phyloP scores from a whole-genome alignment of 2,329 filamentous ascomycete species.

The Nemania diffusa region DNA sequence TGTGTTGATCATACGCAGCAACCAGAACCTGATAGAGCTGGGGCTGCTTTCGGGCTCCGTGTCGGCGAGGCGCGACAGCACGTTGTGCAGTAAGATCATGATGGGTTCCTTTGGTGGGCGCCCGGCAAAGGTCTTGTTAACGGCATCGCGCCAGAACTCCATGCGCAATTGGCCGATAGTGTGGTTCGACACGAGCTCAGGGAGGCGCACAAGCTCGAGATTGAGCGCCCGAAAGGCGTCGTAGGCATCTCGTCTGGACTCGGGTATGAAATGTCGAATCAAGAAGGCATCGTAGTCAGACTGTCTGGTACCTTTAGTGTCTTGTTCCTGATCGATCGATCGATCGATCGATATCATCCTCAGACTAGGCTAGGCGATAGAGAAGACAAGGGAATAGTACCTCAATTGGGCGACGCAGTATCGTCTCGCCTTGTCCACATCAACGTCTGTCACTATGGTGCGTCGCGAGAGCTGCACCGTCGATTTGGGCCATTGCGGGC shows the following conservation, averaged over 20 bases:
- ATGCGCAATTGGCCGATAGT: slow-evolving; percentile 88
- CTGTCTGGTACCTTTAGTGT: slow-evolving; percentile 64
- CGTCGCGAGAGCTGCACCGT: slow-evolving; percentile 42
- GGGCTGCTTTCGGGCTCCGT: slow-evolving; percentile 53
- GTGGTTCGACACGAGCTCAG: slow-evolving; percentile 89
- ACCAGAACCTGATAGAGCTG: slow-evolving; percentile 74
- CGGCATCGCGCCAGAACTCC: slow-evolving; percentile 92
- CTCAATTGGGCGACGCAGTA: slow-evolving; percentile 66
- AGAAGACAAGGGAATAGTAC: slow-evolving; percentile 46
- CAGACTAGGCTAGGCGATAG: neutral
- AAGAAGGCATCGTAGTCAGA: slow-evolving; percentile 91
- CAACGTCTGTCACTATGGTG: slow-evolving; percentile 60
- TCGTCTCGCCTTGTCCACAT: slow-evolving; percentile 62
- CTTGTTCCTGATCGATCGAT: neutral
- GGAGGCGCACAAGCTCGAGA: slow-evolving; percentile 87
- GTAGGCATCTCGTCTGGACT: slow-evolving; percentile 80
- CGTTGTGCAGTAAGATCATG: slow-evolving; percentile 81
- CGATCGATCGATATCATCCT: too few species aligned
- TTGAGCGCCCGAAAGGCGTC: slow-evolving; percentile 92
- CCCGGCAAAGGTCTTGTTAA: slow-evolving; percentile 80
- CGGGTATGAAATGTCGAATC: slow-evolving; percentile 85
- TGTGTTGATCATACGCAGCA: slow-evolving; percentile 80
- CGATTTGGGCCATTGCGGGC: slow-evolving; percentile 39
- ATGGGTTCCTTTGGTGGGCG: slow-evolving; percentile 90
- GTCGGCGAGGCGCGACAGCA: slow-evolving; percentile 69